These are phyloP conservation scores for Graphiopsis chlorocephala DNA, from an alignment of 2,329 filamentous ascomycete species.

Conservation along the genomic window DNA sequence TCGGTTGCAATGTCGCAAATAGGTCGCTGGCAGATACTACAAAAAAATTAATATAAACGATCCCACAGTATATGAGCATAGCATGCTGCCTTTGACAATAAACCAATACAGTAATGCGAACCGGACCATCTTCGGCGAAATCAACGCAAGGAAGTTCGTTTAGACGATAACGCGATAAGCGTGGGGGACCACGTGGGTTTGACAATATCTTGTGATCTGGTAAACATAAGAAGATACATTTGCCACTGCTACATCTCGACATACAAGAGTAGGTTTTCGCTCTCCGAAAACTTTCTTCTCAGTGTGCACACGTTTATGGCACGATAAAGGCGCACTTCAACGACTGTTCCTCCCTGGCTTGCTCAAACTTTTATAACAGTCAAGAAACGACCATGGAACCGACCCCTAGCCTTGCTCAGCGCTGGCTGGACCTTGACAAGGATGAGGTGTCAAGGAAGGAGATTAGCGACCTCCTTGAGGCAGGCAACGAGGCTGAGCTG, in stretches of 20 bases:
- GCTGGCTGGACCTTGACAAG: slow-evolving; percentile 59
- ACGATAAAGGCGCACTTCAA: neutral
- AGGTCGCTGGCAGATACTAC: neutral
- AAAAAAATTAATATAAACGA: neutral
- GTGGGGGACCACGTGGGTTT: neutral
- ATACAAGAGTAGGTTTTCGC: neutral
- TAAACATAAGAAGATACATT: neutral
- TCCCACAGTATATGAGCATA: neutral
- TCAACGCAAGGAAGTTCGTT: neutral
- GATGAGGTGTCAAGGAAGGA: slow-evolving; percentile 54
- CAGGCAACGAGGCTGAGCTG: slow-evolving; percentile 47
- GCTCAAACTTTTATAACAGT: neutral
- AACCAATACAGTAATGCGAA: neutral
- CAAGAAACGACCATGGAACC: slow-evolving; percentile 7
- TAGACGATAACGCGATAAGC: neutral
- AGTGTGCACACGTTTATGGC: neutral
- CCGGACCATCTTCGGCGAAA: neutral
- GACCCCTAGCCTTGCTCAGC: slow-evolving; percentile 42
- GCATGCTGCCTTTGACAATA: neutral
- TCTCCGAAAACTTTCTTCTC: neutral
- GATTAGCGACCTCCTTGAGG: slow-evolving; percentile 51
- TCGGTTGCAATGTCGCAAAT: neutral
- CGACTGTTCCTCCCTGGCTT: neutral
- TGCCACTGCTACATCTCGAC: neutral
- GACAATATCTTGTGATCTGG: neutral